Evolutionary conservation across 2,329 filamentous ascomycete species (phyloP), one percentile per base, ranked within the genome.

Genomic region (Aspergillus floridensis): DNA sequence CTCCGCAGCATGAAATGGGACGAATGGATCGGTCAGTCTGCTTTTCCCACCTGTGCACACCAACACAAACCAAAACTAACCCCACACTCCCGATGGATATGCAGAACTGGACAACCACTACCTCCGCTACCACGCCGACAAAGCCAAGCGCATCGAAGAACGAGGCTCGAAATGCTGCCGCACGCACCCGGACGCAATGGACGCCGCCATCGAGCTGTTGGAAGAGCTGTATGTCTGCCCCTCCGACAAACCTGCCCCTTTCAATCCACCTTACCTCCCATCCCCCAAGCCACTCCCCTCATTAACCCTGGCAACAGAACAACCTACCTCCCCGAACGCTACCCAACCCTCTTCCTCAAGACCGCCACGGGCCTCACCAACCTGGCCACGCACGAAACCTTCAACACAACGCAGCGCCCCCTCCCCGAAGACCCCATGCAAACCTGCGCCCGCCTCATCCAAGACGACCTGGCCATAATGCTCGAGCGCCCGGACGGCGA

Each of bases 401-500:
- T 95, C 77, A 84, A 93, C 72, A 86, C 90, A 44, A 73, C 80
- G 1, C 79, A 84, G 60, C 79, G 85, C 0, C 88, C 88, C 0
- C 80, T 93, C 5, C 73, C 77, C 1, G 90, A 93, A 75, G 90
- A 95, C 68, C 90, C 91, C 0, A 93, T 96, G 87, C 82, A 84
- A 59, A 90, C 87, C 68, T 86, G 82, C 55, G 89, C 86, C 0
- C 85, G 90, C 1, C 82, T 93, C 21, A 78, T 91, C 3, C 91
- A 95, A 74, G 92, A 96, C 69, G 91, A 96, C 71, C 77, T 96
- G 0, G 91, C 91, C 0, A 84, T 96, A 57, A 93, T 96, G 91
- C 82, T 93, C 66, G 90, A 95, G 74, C 81, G 80, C 21, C 73
- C 81, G 0, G 90, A 96, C 69, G 90, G 90, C 0, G 86, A 92